Evolutionary conservation across 108 stramenopile species (phyloP).

Genomic region (Mediolabrus comicus): DNA sequence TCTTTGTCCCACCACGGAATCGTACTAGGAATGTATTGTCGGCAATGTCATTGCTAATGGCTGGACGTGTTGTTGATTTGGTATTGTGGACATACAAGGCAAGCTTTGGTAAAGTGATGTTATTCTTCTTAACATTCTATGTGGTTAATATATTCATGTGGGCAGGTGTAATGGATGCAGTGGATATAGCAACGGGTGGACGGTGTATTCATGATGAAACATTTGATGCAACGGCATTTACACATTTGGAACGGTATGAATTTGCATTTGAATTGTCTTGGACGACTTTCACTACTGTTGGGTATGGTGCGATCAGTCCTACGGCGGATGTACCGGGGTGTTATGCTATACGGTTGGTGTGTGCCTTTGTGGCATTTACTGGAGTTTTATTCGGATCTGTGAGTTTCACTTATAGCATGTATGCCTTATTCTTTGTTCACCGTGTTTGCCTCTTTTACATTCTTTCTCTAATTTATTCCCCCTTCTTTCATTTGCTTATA

Average conservation of each 20-base stretch:
- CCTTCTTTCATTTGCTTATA: too few species aligned
- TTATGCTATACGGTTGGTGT: conserved; percentile 18
- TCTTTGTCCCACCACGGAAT: conserved; percentile 6
- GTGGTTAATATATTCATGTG: conserved; percentile 20
- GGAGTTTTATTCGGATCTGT: conserved; percentile 38
- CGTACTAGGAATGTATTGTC: conserved; percentile 1
- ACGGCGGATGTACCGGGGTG: conserved; percentile 11
- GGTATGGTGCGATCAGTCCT: conserved; percentile 30
- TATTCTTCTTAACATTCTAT: conserved; percentile 25
- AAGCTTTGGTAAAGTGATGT: conserved; percentile 14
- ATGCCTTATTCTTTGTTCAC: too few species aligned
- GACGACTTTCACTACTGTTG: conserved; percentile 44
- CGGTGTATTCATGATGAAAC: conserved; percentile 9
- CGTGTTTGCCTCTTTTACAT: neutral
- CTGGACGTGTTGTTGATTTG: conserved; percentile 8
- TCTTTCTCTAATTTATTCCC: neutral
- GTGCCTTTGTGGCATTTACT: conserved; percentile 33
- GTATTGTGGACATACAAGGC: conserved; percentile 21
- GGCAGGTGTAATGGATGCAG: conserved; percentile 8
- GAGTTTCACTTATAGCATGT: conserved; percentile 3
- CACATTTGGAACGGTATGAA: conserved; percentile 1
- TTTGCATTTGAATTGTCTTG: conserved; percentile 29
- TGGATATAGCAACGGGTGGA: neutral
- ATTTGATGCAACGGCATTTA: neutral
- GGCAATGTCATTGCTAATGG: conserved; percentile 5